A percentile compares a stretch with the other conserved stretches of the same genome.
Evolutionary conservation across 2,329 filamentous ascomycete genomes (phyloP).

Genomic region (Plectosphaerella sp.): DNA sequence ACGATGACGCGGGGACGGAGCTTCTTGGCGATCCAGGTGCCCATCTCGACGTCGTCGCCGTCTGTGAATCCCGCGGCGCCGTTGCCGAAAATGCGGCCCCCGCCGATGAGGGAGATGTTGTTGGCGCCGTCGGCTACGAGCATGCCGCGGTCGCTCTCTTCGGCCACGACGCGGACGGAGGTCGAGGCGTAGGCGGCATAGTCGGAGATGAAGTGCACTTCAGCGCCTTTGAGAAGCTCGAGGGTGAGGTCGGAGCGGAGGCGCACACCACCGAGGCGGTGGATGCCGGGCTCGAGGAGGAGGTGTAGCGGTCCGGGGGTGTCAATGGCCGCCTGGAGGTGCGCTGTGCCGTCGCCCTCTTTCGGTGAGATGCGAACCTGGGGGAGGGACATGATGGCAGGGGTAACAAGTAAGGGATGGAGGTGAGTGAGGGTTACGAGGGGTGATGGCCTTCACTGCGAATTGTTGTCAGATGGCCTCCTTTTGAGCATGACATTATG

Average conservation of each 20-base stretch:
- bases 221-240: neutral
- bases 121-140: neutral
- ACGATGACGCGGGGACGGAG: neutral
- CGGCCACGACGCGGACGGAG: neutral
- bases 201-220: neutral
- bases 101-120: neutral
- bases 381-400: neutral
- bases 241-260: neutral
- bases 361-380: neutral
- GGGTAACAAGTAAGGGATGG: neutral
- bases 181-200: neutral
- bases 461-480: too few species aligned
- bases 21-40: neutral
- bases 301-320: neutral
- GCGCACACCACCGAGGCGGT: neutral
- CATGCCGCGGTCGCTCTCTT: neutral
- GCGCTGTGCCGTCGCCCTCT: neutral
- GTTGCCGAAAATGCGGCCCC: neutral
- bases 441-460: too few species aligned
- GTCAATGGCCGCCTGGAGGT: neutral
- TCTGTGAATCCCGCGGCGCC: neutral
- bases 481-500: too few species aligned
- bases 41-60: neutral
- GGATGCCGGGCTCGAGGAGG: neutral
- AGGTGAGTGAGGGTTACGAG: too few species aligned